Conservation (phyloP, 148 eudicot genomes). For the Rhododendron mucronatum region DNA sequence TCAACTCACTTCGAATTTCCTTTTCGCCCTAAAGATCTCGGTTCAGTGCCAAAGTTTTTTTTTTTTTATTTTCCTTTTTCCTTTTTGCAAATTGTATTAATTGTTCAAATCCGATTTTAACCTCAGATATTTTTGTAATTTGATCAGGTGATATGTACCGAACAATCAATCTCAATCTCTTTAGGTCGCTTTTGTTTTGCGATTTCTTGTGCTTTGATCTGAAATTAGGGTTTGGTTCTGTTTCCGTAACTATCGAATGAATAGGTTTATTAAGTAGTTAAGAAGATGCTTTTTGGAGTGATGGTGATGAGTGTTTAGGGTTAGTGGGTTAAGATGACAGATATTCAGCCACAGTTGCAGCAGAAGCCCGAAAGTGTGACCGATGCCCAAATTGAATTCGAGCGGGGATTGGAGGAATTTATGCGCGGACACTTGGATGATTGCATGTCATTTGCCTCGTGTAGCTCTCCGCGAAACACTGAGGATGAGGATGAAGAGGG, state of each 20-base stretch:
- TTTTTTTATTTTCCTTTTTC: not conserved
- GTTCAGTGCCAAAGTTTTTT: slow-evolving; percentile 2
- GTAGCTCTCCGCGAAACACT: slow-evolving; percentile 65
- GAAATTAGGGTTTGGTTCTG: slow-evolving; percentile 27
- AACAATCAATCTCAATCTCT: slow-evolving; percentile 15
- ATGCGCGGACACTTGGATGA: slow-evolving; percentile 84
- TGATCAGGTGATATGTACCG: slow-evolving; percentile 23
- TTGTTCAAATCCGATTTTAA: slow-evolving; percentile 3
- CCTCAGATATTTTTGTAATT: slow-evolving; percentile 1
- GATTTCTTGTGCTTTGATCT: slow-evolving; percentile 13
- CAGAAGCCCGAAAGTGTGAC: slow-evolving; percentile 67
- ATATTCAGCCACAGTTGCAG: slow-evolving; percentile 48
- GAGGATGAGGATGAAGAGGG: slow-evolving; percentile 83
- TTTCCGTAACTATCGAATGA: slow-evolving; percentile 17
- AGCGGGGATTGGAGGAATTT: slow-evolving; percentile 73
- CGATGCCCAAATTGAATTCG: slow-evolving; percentile 54
- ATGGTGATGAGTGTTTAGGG: slow-evolving; percentile 10
- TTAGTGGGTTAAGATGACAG: slow-evolving; percentile 44
- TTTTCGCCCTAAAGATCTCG: not conserved
- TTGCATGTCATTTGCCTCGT: slow-evolving; percentile 82
- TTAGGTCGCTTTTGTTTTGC: slow-evolving; percentile 18
- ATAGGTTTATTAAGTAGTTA: slow-evolving; percentile 12
- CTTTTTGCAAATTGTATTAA: not conserved
- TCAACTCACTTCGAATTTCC: not conserved
- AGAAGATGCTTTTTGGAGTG: slow-evolving; percentile 11